Evolutionary conservation across 179 eudicot genomes (phyloP), one percentile per base, ranked within the genome.

Genomic region (Monotropa hypopitys): DNA sequence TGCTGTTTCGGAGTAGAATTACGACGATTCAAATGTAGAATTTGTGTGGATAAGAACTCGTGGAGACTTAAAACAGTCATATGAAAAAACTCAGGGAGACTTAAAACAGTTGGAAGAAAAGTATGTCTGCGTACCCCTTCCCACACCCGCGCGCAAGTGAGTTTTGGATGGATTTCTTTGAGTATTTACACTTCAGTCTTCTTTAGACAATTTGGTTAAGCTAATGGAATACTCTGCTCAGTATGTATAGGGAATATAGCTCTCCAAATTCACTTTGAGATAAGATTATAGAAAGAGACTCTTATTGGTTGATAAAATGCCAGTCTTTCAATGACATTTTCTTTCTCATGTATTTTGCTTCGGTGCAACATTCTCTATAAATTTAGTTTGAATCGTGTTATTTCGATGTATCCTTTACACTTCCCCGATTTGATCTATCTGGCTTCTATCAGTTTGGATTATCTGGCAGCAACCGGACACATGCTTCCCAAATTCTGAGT

Each of bases 401-500:
- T 50, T 23, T 32, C 40, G 5, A 11, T 23, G 53, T 9, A 6
- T 21, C 26, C 21, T 43, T 53, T 20, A 20, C 63, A 38, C 15
- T 16, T 33, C 59, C 53, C 68, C 70, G 33, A 54, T 62, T 70
- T 38, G 0, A 13, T 47, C 51, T 75, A 12, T 49, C 23, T 18
- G 61, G 0, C 38, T 63, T 69, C 45, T 65, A 67, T 62, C 91
- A 91, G 92, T 90, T 63, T 84, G 97, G 90, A 53, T 61, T 93
- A 82, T 76, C 91, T 62, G 90, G 92, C 73, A 89, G 87, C 81
- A 92, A 85, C 59, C 90, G 98, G 76, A 81, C 82, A 56, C 97
- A 87, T 83, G 84, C 90, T 85, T 85, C 99, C 76, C 92, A 89
- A 81, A 87, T 87, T 80, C 89, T 93, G 70, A 86, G 82, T 75